Conservation (phyloP, 2,329 filamentous ascomycete genomes). For the Blastomyces silverae region DNA sequence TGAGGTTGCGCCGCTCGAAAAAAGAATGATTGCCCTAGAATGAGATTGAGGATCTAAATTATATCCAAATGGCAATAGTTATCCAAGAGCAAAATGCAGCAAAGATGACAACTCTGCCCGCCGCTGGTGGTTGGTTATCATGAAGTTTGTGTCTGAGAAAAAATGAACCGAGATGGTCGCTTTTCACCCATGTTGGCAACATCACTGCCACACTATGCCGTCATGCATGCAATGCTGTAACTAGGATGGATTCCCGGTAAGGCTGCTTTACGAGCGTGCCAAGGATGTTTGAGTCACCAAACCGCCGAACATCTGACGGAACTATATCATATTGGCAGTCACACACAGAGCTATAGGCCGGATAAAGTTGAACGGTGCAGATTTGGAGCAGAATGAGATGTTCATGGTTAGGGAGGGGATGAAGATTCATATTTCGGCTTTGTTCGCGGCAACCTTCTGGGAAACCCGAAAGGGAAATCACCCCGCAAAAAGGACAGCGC, state of each 20-base stretch:
- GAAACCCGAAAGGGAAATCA: too few relatives aligned
- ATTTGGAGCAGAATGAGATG: background rate
- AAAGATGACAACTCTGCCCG: background rate
- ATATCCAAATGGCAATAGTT: background rate
- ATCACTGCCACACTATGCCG: background rate
- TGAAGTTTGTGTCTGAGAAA: too few relatives aligned
- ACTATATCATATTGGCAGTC: background rate
- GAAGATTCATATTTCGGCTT: too few relatives aligned
- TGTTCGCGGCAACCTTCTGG: too few relatives aligned
- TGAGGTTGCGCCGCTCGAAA: background rate
- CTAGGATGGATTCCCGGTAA: background rate
- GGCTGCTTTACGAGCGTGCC: background rate
- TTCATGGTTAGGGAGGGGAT: too few relatives aligned
- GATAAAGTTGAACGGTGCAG: background rate
- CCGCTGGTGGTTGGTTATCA: too few relatives aligned
- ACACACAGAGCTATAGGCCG: background rate
- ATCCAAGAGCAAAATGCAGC: background rate
- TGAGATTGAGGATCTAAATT: background rate
- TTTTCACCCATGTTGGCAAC: background rate
- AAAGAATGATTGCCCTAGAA: background rate
- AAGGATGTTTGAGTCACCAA: constrained; percentile 6
- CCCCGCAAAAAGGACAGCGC: too few relatives aligned
- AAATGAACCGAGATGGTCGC: too few relatives aligned
- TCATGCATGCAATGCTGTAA: background rate
- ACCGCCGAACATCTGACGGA: too few relatives aligned